Conservation (phyloP, 176 grass and related monocot genomes). For the Bonia amplexicaulis region DNA sequence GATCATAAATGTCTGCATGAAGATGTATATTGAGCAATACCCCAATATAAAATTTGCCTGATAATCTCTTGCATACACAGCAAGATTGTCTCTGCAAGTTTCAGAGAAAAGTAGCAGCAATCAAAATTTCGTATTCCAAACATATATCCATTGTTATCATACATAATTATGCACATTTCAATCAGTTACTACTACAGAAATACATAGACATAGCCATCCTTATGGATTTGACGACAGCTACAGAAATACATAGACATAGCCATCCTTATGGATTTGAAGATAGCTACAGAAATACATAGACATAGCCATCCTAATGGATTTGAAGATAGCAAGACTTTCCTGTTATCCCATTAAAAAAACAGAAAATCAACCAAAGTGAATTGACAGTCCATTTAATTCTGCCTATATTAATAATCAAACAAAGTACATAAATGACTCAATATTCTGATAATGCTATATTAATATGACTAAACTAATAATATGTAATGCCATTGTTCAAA, state of each 20-base stretch:
- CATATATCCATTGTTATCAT: background rate
- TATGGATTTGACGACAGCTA: no score
- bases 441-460: background rate
- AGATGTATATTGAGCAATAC: constrained; percentile 98
- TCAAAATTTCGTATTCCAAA: background rate
- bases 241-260: background rate
- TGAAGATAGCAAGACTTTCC: background rate
- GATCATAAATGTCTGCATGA: constrained; percentile 99
- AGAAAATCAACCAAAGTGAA: background rate
- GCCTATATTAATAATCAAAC: background rate
- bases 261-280: background rate
- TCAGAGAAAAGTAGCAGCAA: constrained; percentile 24
- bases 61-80: constrained; percentile 84
- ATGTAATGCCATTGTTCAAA: background rate
- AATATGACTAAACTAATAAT: background rate
- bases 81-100: constrained; percentile 89
- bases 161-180: background rate
- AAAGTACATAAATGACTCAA: constrained; percentile 7
- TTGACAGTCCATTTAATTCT: background rate
- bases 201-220: background rate
- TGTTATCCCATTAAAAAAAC: background rate
- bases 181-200: background rate
- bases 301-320: background rate
- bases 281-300: background rate
- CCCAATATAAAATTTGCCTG: constrained; percentile 86